Evolutionary conservation across 345 rosid genomes (phyloP), one percentile per base, ranked within the genome.

Genomic region (Clarkia xantiana): DNA sequence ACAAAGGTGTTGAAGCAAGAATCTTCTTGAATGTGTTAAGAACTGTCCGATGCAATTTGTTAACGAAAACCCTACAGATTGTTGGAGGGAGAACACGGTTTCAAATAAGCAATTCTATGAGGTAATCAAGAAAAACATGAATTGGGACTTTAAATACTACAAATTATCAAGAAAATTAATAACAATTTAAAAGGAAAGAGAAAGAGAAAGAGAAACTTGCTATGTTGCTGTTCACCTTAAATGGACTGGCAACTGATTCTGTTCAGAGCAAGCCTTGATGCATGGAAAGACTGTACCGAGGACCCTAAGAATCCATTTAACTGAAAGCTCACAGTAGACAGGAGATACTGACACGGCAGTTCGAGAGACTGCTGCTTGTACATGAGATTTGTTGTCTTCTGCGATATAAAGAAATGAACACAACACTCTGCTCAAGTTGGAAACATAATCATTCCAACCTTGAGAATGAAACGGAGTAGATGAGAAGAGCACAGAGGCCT

Each of bases 231-330:
- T 22, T 47, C 55, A 81, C 90, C 82, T 76, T 50, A 76, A 44
- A 68, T 71, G 76, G 52, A 51, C 64, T 49, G 76, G 90, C 68
- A 78, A 51, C 57, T 70, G 72, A 67, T 72, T 73, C 42, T 74
- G 69, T 66, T 68, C 67, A 22, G 81, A 66, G 64, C 79, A 81
- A 54, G 81, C 85, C 76, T 61, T 81, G 45, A 78, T 62, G 71
- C 78, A 78, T 0, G 79, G 90, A 68, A 81, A 78, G 58, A 81
- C 70, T 20, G 63, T 68, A 38, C 49, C 61, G 48, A 81, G 76
- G 62, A 81, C 85, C 72, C 78, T 70, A 63, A 76, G 54, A 52
- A 69, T 59, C 90, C 90, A 81, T 67, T 68, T 78, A 55, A 81
- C 69, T 60, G 90, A 78, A 64, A 81, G 82, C 62, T 78, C 90